Evolutionary conservation across 2,329 filamentous ascomycete species (phyloP).

Genomic region (Botrytis porri): DNA sequence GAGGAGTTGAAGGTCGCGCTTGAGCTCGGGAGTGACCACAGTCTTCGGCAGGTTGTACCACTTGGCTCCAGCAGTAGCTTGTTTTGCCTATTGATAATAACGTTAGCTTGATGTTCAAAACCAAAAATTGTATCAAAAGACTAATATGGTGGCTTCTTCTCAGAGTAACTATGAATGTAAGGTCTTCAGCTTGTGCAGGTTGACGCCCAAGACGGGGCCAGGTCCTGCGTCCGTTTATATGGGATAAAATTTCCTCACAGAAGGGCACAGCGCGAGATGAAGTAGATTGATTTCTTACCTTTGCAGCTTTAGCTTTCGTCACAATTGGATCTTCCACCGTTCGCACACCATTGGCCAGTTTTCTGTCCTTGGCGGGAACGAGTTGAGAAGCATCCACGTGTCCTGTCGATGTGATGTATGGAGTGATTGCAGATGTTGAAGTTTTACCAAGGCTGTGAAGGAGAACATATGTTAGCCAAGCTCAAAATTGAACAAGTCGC

Average conservation of each 20-base stretch:
- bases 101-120: conserved; percentile 27
- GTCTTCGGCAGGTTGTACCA: conserved; percentile 92
- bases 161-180: conserved; percentile 69
- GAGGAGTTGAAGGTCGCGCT: conserved; percentile 83
- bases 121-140: conserved; percentile 20
- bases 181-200: conserved; percentile 65
- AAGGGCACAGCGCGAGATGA: conserved; percentile 31
- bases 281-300: conserved; percentile 45
- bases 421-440: conserved; percentile 40
- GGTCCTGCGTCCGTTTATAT: conserved; percentile 69
- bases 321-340: conserved; percentile 53
- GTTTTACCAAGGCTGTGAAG: conserved; percentile 12
- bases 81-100: conserved; percentile 37
- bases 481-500: not conserved
- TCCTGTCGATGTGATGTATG: conserved; percentile 53
- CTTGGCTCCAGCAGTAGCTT: conserved; percentile 68
- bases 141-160: conserved; percentile 38
- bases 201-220: conserved; percentile 77
- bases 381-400: conserved; percentile 51
- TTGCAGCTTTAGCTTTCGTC: conserved; percentile 45
- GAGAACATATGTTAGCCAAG: not conserved
- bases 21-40: conserved; percentile 77
- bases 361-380: conserved; percentile 46
- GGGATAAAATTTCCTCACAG: conserved; percentile 76
- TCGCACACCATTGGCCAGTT: conserved; percentile 47